phyloP scores from a whole-genome alignment of 106 monocot species.

The Narthecium ossifragum region DNA sequence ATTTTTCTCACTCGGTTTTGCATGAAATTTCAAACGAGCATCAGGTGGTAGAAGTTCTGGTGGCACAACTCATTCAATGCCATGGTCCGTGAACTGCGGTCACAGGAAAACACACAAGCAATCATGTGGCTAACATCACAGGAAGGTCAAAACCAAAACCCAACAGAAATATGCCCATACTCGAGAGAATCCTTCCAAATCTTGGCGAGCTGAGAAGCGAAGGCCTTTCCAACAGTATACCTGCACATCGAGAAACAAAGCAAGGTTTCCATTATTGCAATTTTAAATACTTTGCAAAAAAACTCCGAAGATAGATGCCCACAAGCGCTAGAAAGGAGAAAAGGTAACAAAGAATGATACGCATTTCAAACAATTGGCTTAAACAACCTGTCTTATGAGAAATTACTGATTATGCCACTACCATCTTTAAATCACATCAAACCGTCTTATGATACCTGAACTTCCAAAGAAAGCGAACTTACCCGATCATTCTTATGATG shows the following conservation, averaged over 20 bases:
- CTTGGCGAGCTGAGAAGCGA: conserved; percentile 83
- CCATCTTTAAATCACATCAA: no score
- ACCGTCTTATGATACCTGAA: no score
- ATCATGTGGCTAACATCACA: neutral
- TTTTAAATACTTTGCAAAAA: no score
- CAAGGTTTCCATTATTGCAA: no score
- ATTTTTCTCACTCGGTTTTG: conserved; percentile 64
- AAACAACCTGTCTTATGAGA: no score
- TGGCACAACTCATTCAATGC: conserved; percentile 95
- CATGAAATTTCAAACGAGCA: conserved; percentile 66
- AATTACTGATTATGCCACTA: no score
- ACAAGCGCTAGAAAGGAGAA: no score
- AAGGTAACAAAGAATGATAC: no score
- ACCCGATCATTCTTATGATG: conserved; percentile 94
- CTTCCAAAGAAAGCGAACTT: no score
- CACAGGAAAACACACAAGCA: neutral
- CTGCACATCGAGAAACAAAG: conserved; percentile 32
- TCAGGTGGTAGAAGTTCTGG: conserved; percentile 82
- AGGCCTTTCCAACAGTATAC: conserved; percentile 99
- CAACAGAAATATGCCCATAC: conserved; percentile 23
- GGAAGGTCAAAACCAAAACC: neutral
- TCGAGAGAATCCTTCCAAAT: conserved; percentile 89
- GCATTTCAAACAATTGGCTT: no score
- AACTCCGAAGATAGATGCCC: no score
- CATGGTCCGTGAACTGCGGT: conserved; percentile 73